These are phyloP conservation scores for Dothideomycetes sp. DNA, from an alignment of 2,329 filamentous ascomycete genomes.

Conservation along the genomic window DNA sequence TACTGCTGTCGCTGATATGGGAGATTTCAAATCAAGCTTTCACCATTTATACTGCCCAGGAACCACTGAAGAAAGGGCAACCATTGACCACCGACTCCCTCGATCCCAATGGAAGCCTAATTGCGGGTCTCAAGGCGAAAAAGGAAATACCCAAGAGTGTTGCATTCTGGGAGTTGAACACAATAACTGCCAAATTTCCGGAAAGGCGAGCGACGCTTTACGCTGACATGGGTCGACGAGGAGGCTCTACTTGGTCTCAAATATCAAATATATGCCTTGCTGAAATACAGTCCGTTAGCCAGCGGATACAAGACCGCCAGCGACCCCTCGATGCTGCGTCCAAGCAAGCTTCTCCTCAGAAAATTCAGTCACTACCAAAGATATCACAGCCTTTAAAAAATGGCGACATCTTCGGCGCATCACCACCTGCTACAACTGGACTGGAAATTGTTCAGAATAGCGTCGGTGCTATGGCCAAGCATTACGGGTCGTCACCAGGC, in stretches of 20 bases:
- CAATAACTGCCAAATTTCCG: conserved; percentile 65
- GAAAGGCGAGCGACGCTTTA: conserved; percentile 74
- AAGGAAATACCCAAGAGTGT: conserved; percentile 71
- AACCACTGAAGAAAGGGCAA: conserved; percentile 72
- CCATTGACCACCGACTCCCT: conserved; percentile 77
- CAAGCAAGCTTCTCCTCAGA: conserved; percentile 8
- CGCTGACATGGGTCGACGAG: conserved; percentile 70
- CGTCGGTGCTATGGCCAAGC: conserved; percentile 34
- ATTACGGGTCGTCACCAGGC: conserved; percentile 31
- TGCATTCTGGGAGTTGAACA: conserved; percentile 80
- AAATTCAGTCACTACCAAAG: conserved; percentile 4
- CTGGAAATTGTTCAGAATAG: conserved; percentile 27
- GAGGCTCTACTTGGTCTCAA: conserved; percentile 72
- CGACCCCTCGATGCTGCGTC: conserved; percentile 1
- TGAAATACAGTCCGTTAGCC: conserved; percentile 55
- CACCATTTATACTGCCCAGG: conserved; percentile 65
- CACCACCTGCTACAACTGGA: conserved; percentile 20
- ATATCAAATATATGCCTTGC: conserved; percentile 59
- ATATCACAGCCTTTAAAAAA: conserved; percentile 30
- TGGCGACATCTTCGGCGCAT: conserved; percentile 33
- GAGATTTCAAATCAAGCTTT: conserved; percentile 67
- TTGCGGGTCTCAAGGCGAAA: conserved; percentile 75
- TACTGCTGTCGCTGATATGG: conserved; percentile 63
- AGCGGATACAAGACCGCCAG: conserved; percentile 48
- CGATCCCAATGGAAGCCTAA: conserved; percentile 69